phyloP scores from a whole-genome alignment of 2,329 filamentous ascomycete species.

The Xylariaceae sp. region DNA sequence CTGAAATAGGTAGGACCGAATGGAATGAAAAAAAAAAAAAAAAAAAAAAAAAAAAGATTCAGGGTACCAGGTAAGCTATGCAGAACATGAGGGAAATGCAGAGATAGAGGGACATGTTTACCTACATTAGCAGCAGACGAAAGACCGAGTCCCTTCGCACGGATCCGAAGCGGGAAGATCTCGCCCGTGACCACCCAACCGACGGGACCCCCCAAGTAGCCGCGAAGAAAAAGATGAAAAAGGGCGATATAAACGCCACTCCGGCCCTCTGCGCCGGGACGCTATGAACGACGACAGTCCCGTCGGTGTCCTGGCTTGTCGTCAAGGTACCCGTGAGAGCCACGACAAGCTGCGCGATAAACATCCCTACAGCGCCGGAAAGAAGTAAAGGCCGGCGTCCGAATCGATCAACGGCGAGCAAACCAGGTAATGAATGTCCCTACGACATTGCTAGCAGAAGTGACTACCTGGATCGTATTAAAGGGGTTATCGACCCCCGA shows the following conservation, averaged over 20 bases:
- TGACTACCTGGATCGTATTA: constrained; percentile 55
- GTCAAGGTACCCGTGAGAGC: constrained; percentile 53
- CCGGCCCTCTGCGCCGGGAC: constrained; percentile 48
- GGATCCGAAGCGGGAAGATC: constrained; percentile 57
- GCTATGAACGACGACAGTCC: constrained; percentile 47
- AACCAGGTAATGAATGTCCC: constrained; percentile 54
- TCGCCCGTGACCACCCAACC: constrained; percentile 55
- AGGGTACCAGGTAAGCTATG: constrained; percentile 55
- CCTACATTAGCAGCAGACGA: constrained; percentile 62
- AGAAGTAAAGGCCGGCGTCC: constrained; percentile 60
- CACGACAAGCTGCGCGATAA: constrained; percentile 53
- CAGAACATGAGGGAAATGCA: not conserved
- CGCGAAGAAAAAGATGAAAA: constrained; percentile 73
- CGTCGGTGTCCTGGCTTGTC: constrained; percentile 44
- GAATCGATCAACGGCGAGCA: constrained; percentile 58
- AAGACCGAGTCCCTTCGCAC: constrained; percentile 60
- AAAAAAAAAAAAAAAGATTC: too few relatives aligned
- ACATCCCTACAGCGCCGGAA: constrained; percentile 63
- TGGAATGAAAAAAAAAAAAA: too few relatives aligned
- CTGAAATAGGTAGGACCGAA: too few relatives aligned
- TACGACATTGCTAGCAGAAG: constrained; percentile 56
- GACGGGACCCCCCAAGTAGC: constrained; percentile 61
- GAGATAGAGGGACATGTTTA: not conserved
- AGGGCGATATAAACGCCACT: constrained; percentile 59
- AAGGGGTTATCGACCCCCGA: constrained; percentile 50